These are phyloP conservation scores for Oxyria digyna DNA, from an alignment of 148 eudicot genomes.

Conservation along the genomic window DNA sequence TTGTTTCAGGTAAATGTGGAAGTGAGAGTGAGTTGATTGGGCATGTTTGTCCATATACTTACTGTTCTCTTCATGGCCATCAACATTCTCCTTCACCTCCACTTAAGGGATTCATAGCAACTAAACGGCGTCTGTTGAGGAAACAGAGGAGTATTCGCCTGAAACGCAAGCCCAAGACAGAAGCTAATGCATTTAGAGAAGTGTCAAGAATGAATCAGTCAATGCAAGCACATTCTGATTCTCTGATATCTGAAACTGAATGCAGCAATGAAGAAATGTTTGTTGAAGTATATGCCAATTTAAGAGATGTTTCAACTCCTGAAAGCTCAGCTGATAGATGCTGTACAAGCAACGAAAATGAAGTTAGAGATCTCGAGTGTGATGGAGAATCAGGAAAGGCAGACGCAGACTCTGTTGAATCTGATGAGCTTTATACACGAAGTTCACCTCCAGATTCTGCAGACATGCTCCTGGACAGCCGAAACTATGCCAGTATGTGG, in stretches of 20 bases:
- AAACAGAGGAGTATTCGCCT: slow-evolving; percentile 31
- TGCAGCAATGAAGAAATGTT: slow-evolving; percentile 10
- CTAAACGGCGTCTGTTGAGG: slow-evolving; percentile 29
- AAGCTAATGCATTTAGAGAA: slow-evolving; percentile 12
- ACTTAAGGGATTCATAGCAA: slow-evolving; percentile 32
- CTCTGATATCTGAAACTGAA: slow-evolving; percentile 10
- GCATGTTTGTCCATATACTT: slow-evolving; percentile 68
- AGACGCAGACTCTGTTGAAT: neutral
- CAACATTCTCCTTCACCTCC: slow-evolving; percentile 31
- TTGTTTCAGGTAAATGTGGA: slow-evolving; percentile 27
- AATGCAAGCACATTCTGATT: slow-evolving; percentile 14
- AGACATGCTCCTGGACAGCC: neutral
- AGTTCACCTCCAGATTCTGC: neutral
- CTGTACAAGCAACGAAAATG: neutral
- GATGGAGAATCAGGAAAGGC: neutral
- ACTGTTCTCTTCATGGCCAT: slow-evolving; percentile 77
- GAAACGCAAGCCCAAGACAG: slow-evolving; percentile 14
- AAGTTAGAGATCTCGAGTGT: neutral
- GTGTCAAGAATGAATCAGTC: slow-evolving; percentile 12
- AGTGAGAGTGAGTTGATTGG: slow-evolving; percentile 21
- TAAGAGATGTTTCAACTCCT: slow-evolving; percentile 16
- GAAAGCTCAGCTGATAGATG: slow-evolving; percentile 12
- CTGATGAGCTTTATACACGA: neutral
- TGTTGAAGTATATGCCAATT: slow-evolving; percentile 16
- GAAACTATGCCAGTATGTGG: slow-evolving; percentile 4